phyloP scores from a whole-genome alignment of 108 stramenopile species.

The Discostella stelligeroides region DNA sequence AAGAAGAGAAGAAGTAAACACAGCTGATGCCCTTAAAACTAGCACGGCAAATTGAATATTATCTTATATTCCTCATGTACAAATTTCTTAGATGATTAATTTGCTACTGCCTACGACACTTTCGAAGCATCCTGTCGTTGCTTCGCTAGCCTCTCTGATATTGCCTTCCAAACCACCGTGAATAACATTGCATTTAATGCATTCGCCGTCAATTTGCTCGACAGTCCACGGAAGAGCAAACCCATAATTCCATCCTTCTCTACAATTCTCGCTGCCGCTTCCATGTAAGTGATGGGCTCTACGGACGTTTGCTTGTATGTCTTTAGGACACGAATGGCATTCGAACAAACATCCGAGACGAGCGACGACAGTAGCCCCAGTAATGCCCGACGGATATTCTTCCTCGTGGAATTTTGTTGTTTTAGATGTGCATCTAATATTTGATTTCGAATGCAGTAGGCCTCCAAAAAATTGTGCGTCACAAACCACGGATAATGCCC shows the following conservation, averaged over 20 bases:
- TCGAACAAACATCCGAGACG: slow-evolving; percentile 78
- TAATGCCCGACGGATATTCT: slow-evolving; percentile 53
- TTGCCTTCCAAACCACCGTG: slow-evolving; percentile 62
- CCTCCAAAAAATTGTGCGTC: slow-evolving; percentile 82
- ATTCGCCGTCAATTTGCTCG: slow-evolving; percentile 58
- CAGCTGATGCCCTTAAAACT: neutral
- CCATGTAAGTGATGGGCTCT: slow-evolving; percentile 66
- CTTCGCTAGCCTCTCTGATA: slow-evolving; percentile 48
- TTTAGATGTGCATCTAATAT: slow-evolving; percentile 59
- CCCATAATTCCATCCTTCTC: slow-evolving; percentile 46
- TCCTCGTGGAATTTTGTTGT: slow-evolving; percentile 37
- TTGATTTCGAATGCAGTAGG: slow-evolving; percentile 60
- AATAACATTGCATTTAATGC: slow-evolving; percentile 60
- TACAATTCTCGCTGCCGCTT: slow-evolving; percentile 51
- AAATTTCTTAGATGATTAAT: slow-evolving; percentile 3
- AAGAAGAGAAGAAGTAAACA: slow-evolving; percentile 20
- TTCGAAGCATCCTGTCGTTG: slow-evolving; percentile 24
- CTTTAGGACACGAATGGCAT: slow-evolving; percentile 90
- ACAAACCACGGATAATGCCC: slow-evolving; percentile 91
- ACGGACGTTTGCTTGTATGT: slow-evolving; percentile 87
- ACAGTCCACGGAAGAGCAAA: slow-evolving; percentile 54
- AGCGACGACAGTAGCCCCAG: slow-evolving; percentile 74
- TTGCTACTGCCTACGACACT: neutral
- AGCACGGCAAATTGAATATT: too few relatives aligned
- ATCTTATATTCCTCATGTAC: neutral